Evolutionary conservation across 257 asterid species (phyloP), one percentile per base, ranked within the genome.

Genomic region (Solanum dulcamara): DNA sequence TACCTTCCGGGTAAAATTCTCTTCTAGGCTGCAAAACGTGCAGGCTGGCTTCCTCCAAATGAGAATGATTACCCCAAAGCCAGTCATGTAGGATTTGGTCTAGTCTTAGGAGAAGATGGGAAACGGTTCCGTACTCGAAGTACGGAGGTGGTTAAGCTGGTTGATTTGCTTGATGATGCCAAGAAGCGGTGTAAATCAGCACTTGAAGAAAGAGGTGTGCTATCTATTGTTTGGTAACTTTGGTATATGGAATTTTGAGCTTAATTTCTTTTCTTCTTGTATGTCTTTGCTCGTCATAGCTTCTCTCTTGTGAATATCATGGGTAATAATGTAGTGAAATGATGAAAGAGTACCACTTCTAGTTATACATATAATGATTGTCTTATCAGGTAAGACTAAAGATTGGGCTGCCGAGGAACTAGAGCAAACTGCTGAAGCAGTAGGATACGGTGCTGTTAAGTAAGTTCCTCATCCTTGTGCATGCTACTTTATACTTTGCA

Each of bases 361-460:
- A 48, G 64, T 48, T 10, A 59, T 59, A 59, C 4, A 48, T 79
- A 9, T 30, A 28, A 79, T 79, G 42, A 85, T 81, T 68, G 62
- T 87, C 71, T 88, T 81, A 74, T 81, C 92, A 97, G 99, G 98
- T 81, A 95, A 93, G 89, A 94, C 86, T 81, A 86, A 85, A 68
- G 94, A 92, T 33, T 95, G 97, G 98, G 92, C 98, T 13, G 92
- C 83, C 28, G 98, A 94, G 89, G 99, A 95, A 93, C 97, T 97
- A 24, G 98, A 97, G 64, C 80, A 90, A 88, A 95, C 94, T 90
- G 98, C 98, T 48, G 99, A 97, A 89, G 99, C 98, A 32, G 90
- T 97, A 77, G 99, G 99, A 90, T 97, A 97, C 88, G 98, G 99
- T 38, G 99, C 98, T 87, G 93, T 97, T 42, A 94, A 97, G 99